A percentile compares a stretch with the other conserved stretches of the same genome.
phyloP scores from a whole-genome alignment of 768 basidiomycete genomes.

The Peribolospora kevripleyi region DNA sequence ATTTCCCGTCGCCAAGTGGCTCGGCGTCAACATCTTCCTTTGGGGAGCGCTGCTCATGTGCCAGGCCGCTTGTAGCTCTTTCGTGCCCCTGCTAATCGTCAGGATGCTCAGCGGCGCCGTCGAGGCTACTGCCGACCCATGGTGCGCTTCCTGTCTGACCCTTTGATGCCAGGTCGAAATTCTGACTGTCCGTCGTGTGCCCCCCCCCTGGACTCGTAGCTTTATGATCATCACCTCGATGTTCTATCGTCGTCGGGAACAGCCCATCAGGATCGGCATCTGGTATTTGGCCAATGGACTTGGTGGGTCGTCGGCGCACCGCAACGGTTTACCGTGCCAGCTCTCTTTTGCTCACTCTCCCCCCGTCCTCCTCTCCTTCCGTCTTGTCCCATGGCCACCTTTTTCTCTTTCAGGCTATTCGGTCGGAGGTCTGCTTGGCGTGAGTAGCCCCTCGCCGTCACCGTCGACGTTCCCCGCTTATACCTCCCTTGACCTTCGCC shows the following conservation, averaged over 20 bases:
- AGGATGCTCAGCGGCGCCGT: conserved; percentile 3
- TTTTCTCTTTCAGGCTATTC: not conserved
- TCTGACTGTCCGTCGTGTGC: not conserved
- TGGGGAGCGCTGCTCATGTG: conserved; percentile 7
- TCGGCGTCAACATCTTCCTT: conserved; percentile 1
- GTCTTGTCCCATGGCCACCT: too few relatives aligned
- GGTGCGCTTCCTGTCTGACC: conserved; percentile 1
- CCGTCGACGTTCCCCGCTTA: too few relatives aligned
- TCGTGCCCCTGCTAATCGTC: conserved; percentile 2
- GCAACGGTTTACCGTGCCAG: too few relatives aligned
- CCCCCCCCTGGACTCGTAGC: not conserved
- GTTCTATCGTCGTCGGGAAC: conserved; percentile 1
- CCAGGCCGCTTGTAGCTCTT: conserved; percentile 1
- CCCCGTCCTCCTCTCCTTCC: not conserved
- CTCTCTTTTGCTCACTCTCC: not conserved
- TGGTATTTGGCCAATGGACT: conserved; percentile 5
- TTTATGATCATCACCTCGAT: conserved; percentile 3
- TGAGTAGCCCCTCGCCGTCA: not conserved
- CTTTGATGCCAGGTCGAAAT: not conserved
- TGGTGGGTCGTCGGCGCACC: not conserved
- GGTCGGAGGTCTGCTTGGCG: conserved; percentile 2
- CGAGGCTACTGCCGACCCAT: conserved; percentile 8
- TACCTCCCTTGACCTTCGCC: not conserved
- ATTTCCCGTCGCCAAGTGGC: conserved; percentile 1
- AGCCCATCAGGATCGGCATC: conserved; percentile 2